Evolutionary conservation across 129 eudicot species (phyloP).

Genomic region (Artemisia annua): DNA sequence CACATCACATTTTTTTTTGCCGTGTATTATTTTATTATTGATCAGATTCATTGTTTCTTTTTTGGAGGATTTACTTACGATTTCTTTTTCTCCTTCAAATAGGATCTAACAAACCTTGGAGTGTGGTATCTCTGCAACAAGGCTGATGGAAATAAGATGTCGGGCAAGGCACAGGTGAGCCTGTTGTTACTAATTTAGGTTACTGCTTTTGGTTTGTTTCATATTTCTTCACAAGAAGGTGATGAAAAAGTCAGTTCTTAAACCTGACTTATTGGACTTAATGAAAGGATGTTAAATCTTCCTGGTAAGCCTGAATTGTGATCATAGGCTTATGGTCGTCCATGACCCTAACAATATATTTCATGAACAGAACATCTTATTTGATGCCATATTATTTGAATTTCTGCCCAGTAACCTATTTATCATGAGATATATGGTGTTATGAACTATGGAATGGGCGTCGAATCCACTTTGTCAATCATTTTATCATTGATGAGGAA

Average conservation of each 20-base stretch:
- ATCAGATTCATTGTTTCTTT: neutral
- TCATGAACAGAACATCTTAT: neutral
- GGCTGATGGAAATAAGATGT: slow-evolving; percentile 47
- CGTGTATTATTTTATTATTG: neutral
- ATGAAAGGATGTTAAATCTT: too few species aligned
- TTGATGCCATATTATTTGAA: neutral
- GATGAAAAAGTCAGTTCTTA: neutral
- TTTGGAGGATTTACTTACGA: slow-evolving; percentile 19
- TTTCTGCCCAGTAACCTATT: neutral
- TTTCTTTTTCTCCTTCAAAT: slow-evolving; percentile 16
- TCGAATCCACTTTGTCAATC: neutral
- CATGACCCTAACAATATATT: too few species aligned
- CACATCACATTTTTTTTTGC: slow-evolving; percentile 2
- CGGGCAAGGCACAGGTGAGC: slow-evolving; percentile 33
- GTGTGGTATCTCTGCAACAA: slow-evolving; percentile 52
- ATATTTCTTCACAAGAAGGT: neutral
- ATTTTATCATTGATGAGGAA: neutral
- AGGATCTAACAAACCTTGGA: slow-evolving; percentile 61
- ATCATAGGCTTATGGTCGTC: too few species aligned
- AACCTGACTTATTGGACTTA: too few species aligned
- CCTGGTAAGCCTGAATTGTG: too few species aligned
- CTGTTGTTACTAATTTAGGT: neutral
- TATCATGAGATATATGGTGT: neutral
- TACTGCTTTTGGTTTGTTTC: slow-evolving; percentile 6
- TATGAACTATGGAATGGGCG: neutral